A percentile compares a stretch with the other conserved stretches of the same genome.
These are phyloP conservation scores for Magnolia kwangsiensis DNA, from an alignment of 164 flowering plant genomes.

Conservation along the genomic window DNA sequence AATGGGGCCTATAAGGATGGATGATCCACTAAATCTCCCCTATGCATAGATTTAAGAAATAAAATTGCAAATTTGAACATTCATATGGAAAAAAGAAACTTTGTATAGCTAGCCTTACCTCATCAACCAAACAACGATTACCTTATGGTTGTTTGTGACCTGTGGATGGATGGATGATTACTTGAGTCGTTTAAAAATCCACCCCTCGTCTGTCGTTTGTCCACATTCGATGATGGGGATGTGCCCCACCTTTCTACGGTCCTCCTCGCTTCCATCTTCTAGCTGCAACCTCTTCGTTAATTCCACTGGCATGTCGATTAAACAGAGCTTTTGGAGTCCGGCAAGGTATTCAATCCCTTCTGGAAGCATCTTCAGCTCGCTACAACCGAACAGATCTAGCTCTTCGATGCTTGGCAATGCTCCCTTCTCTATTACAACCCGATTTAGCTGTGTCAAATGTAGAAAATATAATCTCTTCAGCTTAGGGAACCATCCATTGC, in stretches of 20 bases:
- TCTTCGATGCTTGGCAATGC: conserved; percentile 5
- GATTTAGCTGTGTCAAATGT: neutral
- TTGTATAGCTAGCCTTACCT: too few relatives aligned
- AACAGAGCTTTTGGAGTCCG: neutral
- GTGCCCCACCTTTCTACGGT: conserved; percentile 1
- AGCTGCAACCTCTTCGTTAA: neutral
- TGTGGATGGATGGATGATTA: neutral
- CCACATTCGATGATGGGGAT: neutral
- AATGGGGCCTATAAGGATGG: too few relatives aligned
- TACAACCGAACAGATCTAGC: neutral
- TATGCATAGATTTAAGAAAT: too few relatives aligned
- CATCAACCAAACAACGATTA: too few relatives aligned
- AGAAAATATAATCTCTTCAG: neutral
- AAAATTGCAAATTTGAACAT: too few relatives aligned
- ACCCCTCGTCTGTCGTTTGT: neutral
- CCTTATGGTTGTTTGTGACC: too few relatives aligned
- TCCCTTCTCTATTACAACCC: neutral
- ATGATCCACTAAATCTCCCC: too few relatives aligned
- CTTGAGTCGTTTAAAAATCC: neutral
- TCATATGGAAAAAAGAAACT: too few relatives aligned
- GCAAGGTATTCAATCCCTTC: neutral
- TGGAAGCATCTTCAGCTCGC: neutral
- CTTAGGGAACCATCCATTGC: neutral
- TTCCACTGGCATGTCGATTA: neutral
- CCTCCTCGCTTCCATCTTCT: neutral